These are phyloP conservation scores for Podaxis mareebaensis DNA, from an alignment of 768 basidiomycete genomes.

Conservation along the genomic window DNA sequence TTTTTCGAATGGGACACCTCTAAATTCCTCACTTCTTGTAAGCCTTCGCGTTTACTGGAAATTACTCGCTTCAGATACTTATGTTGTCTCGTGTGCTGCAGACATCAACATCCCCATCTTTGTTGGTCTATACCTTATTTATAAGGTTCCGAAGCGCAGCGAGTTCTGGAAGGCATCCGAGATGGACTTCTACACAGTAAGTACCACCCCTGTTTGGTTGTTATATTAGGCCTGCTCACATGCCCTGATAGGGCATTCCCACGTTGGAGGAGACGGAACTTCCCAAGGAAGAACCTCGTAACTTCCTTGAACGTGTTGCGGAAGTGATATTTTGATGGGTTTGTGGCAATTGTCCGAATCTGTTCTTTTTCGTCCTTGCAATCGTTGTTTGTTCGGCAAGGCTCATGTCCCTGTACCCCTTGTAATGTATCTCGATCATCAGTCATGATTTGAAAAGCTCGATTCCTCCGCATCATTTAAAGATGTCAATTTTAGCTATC, in stretches of 20 bases:
- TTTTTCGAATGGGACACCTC: conserved; percentile 65
- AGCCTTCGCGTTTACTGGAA: conserved; percentile 15
- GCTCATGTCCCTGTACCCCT: not conserved
- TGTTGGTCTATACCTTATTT: conserved; percentile 41
- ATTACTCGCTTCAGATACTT: not conserved
- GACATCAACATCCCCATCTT: conserved; percentile 54
- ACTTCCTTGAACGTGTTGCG: conserved; percentile 50
- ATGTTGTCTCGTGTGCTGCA: conserved; percentile 17
- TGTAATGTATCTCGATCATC: not conserved
- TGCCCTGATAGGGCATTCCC: conserved; percentile 56
- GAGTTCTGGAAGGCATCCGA: conserved; percentile 56
- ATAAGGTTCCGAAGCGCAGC: conserved; percentile 42
- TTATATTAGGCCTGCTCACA: not conserved
- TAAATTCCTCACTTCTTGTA: conserved; percentile 47
- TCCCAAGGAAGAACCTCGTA: conserved; percentile 50
- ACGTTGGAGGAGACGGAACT: conserved; percentile 67
- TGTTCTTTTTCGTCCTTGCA: not conserved
- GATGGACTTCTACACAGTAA: conserved; percentile 72
- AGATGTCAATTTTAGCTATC: no score
- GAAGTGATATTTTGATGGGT: conserved; percentile 48
- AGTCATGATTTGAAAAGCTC: no score
- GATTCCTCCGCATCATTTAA: no score
- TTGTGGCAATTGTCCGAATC: not conserved
- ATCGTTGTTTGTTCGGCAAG: not conserved
- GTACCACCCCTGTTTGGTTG: conserved; percentile 19